Evolutionary conservation across 257 asterid genomes (phyloP).

Genomic region (Jasminum sambac): DNA sequence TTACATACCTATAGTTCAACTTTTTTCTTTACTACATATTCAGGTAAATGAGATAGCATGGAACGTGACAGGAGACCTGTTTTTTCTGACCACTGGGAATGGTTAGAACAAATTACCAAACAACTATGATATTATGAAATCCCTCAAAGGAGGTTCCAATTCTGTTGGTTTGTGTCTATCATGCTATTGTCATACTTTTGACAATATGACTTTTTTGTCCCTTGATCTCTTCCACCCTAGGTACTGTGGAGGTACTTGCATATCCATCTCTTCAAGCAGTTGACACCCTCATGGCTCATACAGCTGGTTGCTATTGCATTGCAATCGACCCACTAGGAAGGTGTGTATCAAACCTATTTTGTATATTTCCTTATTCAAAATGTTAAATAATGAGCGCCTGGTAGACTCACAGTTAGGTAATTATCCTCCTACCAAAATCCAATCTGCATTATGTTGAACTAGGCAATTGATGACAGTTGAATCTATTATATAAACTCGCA

Average conservation of each 20-base stretch:
- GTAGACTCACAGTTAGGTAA: conserved; percentile 13
- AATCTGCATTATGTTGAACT: neutral
- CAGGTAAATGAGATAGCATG: conserved; percentile 94
- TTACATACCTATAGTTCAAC: conserved; percentile 3
- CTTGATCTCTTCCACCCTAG: conserved; percentile 35
- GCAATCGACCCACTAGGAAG: conserved; percentile 96
- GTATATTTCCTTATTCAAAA: conserved; percentile 9
- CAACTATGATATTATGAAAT: neutral
- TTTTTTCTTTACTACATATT: conserved; percentile 20
- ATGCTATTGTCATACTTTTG: conserved; percentile 17
- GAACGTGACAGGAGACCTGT: conserved; percentile 75
- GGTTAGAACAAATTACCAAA: conserved; percentile 49
- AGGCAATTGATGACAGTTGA: neutral
- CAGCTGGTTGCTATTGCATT: conserved; percentile 99
- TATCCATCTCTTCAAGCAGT: conserved; percentile 81
- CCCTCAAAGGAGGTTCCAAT: conserved; percentile 16
- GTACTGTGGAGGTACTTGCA: conserved; percentile 94
- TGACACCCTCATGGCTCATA: conserved; percentile 91
- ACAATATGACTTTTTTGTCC: neutral
- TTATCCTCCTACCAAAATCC: conserved; percentile 1
- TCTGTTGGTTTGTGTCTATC: conserved; percentile 15
- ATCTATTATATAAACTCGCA: conserved; percentile 26
- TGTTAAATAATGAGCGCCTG: neutral
- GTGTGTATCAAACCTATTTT: conserved; percentile 37
- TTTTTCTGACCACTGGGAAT: conserved; percentile 93